phyloP scores from a whole-genome alignment of 1,139 yeast genomes.

The Saccharomycopsis hybrid region DNA sequence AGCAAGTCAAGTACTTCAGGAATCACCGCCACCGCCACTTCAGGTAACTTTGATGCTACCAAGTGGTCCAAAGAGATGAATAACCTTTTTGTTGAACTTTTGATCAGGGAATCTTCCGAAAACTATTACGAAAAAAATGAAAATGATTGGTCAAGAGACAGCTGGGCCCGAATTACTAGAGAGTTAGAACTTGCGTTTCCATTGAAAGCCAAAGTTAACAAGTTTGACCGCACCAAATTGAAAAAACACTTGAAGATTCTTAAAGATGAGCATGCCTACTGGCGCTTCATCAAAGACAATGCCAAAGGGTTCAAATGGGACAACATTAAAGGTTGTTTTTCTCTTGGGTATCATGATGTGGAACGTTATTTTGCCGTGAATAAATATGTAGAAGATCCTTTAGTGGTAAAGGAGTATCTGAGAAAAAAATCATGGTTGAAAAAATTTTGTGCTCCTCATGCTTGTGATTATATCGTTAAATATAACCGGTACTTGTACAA shows the following conservation, averaged over 20 bases:
- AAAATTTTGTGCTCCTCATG: constrained; percentile 16
- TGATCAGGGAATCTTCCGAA: constrained; percentile 14
- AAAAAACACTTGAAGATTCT: constrained; percentile 19
- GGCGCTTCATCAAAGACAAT: constrained; percentile 17
- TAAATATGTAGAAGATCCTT: constrained; percentile 17
- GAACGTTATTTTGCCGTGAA: constrained; percentile 16
- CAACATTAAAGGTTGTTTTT: constrained; percentile 13
- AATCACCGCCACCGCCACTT: too few species aligned
- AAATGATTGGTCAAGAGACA: constrained; percentile 19
- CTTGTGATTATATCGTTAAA: constrained; percentile 18
- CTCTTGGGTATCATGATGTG: constrained; percentile 13
- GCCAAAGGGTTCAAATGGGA: constrained; percentile 17
- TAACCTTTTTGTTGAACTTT: constrained; percentile 14
- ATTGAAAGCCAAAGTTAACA: constrained; percentile 18
- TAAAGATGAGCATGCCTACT: constrained; percentile 18
- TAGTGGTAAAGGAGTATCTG: constrained; percentile 18
- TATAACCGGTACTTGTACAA: constrained; percentile 15
- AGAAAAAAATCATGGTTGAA: constrained; percentile 18
- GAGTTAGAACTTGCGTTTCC: constrained; percentile 19
- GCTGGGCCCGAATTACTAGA: constrained; percentile 16
- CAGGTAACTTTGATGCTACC: constrained; percentile 17
- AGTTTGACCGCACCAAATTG: constrained; percentile 17
- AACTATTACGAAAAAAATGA: constrained; percentile 18
- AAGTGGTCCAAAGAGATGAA: constrained; percentile 21
- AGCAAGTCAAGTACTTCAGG: too few species aligned